phyloP scores from a whole-genome alignment of 179 eudicot genomes.

The Spergularia azorica region DNA sequence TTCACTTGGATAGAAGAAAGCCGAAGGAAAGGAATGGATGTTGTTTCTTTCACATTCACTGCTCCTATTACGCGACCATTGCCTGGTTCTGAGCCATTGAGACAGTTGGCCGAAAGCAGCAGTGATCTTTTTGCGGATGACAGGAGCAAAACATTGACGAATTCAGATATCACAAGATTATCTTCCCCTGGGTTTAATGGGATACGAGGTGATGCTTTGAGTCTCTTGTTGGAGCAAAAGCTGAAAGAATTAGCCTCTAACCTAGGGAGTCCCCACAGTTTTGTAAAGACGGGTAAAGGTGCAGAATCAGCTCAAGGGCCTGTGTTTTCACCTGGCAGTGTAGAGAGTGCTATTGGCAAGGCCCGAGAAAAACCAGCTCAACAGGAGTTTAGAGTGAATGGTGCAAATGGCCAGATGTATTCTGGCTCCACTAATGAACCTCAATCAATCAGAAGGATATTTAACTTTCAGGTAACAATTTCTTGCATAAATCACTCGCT shows the following conservation, averaged over 20 bases:
- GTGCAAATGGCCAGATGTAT: slow-evolving; percentile 25
- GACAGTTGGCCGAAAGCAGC: slow-evolving; percentile 32
- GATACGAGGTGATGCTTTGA: slow-evolving; percentile 68
- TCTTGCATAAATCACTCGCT: slow-evolving; percentile 3
- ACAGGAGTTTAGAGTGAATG: slow-evolving; percentile 29
- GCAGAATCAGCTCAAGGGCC: slow-evolving; percentile 38
- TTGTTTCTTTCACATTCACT: slow-evolving; percentile 90
- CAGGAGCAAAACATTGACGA: slow-evolving; percentile 37
- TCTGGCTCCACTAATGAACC: slow-evolving; percentile 36
- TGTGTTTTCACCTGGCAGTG: slow-evolving; percentile 27
- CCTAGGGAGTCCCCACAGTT: slow-evolving; percentile 46
- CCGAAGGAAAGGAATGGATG: slow-evolving; percentile 71
- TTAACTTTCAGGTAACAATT: slow-evolving; percentile 52
- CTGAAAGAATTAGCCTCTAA: slow-evolving; percentile 61
- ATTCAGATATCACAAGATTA: slow-evolving; percentile 42
- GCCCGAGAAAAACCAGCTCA: slow-evolving; percentile 29
- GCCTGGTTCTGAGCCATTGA: slow-evolving; percentile 35
- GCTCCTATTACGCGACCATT: slow-evolving; percentile 66
- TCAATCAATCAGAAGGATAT: slow-evolving; percentile 32
- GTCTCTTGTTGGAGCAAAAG: slow-evolving; percentile 74
- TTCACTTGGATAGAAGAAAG: slow-evolving; percentile 55
- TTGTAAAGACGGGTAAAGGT: slow-evolving; percentile 31
- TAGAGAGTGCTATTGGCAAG: slow-evolving; percentile 31
- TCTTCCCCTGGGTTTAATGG: slow-evolving; percentile 50
- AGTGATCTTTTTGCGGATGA: slow-evolving; percentile 37